These are phyloP conservation scores for Tubosaeta brunneosetosa DNA, from an alignment of 768 basidiomycete species.

Conservation along the genomic window DNA sequence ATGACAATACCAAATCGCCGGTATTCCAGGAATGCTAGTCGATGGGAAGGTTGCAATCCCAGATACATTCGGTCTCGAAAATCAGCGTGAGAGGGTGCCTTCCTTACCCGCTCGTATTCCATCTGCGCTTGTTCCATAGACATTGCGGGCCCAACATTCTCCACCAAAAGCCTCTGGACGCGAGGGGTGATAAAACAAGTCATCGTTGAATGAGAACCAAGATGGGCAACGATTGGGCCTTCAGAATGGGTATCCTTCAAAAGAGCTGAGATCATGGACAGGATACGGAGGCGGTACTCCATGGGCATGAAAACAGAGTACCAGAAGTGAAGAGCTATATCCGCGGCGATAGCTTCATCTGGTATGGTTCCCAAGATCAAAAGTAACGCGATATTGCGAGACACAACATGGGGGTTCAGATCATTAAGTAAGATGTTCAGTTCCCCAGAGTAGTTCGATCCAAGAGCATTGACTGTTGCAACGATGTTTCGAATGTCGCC, in stretches of 20 bases:
- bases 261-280: slow-evolving; percentile 16
- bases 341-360: slow-evolving; percentile 34
- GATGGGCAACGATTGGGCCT: slow-evolving; percentile 4
- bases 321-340: slow-evolving; percentile 46
- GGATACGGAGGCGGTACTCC: slow-evolving; percentile 25
- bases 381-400: slow-evolving; percentile 41
- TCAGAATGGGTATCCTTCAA: slow-evolving; percentile 4
- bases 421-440: slow-evolving; percentile 43
- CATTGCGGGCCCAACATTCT: slow-evolving; percentile 14
- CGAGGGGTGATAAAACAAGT: slow-evolving; percentile 9
- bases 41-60: slow-evolving; percentile 41
- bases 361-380: slow-evolving; percentile 36
- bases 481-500: slow-evolving; percentile 46
- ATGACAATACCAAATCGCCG: slow-evolving; percentile 41
- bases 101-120: slow-evolving; percentile 32
- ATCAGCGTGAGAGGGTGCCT: slow-evolving; percentile 37
- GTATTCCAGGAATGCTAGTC: slow-evolving; percentile 38
- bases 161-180: slow-evolving; percentile 10
- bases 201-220: slow-evolving; percentile 15
- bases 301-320: slow-evolving; percentile 41
- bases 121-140: slow-evolving; percentile 22
- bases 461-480: slow-evolving; percentile 40
- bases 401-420: slow-evolving; percentile 21
- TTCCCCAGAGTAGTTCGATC: slow-evolving; percentile 37
- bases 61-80: slow-evolving; percentile 38